A percentile compares a stretch with the other conserved stretches of the same genome.
These are phyloP conservation scores for Ogataea ramenticola DNA, from an alignment of 805 yeast genomes.

Conservation along the genomic window DNA sequence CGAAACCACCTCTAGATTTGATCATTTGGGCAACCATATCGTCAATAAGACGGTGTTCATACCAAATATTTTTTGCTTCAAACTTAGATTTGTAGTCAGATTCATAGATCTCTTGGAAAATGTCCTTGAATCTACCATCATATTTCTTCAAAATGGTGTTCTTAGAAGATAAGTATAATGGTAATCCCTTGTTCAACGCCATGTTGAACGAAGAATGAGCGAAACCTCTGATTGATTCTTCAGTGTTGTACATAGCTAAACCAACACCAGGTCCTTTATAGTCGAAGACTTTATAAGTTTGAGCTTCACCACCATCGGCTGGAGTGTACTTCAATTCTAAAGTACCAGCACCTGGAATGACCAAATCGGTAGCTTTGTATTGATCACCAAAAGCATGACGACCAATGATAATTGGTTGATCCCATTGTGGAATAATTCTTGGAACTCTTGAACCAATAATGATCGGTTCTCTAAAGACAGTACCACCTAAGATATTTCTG, in stretches of 20 bases:
- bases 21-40: slow-evolving; percentile 89
- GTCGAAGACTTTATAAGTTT: slow-evolving; percentile 48
- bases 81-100: slow-evolving; percentile 47
- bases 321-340: slow-evolving; percentile 64
- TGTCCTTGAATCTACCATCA: slow-evolving; percentile 78
- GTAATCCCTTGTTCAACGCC: slow-evolving; percentile 58
- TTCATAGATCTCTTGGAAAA: slow-evolving; percentile 63
- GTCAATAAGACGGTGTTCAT: slow-evolving; percentile 77
- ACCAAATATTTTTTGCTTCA: slow-evolving; percentile 55
- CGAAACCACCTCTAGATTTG: slow-evolving; percentile 76
- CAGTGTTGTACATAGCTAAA: slow-evolving; percentile 78
- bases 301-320: slow-evolving; percentile 41
- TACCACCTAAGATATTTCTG: slow-evolving; percentile 74
- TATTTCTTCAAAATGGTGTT: slow-evolving; percentile 77
- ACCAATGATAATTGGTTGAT: slow-evolving; percentile 75
- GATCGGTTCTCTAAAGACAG: slow-evolving; percentile 80
- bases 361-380: slow-evolving; percentile 72
- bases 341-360: slow-evolving; percentile 60
- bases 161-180: slow-evolving; percentile 65
- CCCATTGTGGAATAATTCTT: slow-evolving; percentile 72
- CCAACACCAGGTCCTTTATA: slow-evolving; percentile 68
- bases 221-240: slow-evolving; percentile 67
- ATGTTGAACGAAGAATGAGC: slow-evolving; percentile 75
- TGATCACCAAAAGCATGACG: slow-evolving; percentile 86
- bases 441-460: slow-evolving; percentile 68